Conservation (phyloP, 2,329 filamentous ascomycete genomes). For the Thielaviopsis populi region DNA sequence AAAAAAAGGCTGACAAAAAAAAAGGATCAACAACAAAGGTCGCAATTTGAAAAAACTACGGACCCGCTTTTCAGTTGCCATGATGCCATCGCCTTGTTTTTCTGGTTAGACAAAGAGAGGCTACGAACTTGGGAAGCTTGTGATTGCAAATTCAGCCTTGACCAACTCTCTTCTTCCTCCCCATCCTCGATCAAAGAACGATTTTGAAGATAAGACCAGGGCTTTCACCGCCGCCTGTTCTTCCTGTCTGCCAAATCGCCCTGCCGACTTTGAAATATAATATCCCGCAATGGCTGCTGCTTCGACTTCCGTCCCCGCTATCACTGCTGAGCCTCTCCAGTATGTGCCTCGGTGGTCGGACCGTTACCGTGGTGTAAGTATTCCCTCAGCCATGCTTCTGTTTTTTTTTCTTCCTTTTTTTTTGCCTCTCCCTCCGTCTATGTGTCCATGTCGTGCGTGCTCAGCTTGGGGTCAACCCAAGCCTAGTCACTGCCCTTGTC, state of each 20-base stretch:
- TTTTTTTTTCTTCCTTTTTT: neutral
- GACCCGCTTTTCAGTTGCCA: neutral
- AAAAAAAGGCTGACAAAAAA: neutral
- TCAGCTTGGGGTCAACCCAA: neutral
- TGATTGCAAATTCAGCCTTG: conserved; percentile 1
- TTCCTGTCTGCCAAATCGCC: too few species aligned
- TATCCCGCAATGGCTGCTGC: conserved; percentile 9
- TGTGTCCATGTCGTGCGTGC: too few species aligned
- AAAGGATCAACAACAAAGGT: neutral
- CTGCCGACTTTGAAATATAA: neutral
- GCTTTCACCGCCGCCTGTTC: neutral
- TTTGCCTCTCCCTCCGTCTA: neutral
- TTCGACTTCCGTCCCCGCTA: conserved; percentile 22
- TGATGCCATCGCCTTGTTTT: conserved; percentile 3
- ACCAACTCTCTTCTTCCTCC: neutral
- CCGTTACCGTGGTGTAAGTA: conserved; percentile 46
- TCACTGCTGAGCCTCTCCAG: conserved; percentile 16
- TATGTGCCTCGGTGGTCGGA: conserved; percentile 41
- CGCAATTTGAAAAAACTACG: neutral
- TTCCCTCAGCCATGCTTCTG: neutral
- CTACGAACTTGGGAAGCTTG: neutral
- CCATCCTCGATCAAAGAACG: neutral
- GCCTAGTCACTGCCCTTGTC: neutral
- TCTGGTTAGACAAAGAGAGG: neutral
- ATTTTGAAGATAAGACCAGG: neutral